Evolutionary conservation across 2,329 filamentous ascomycete genomes (phyloP).

Genomic region (Paradendryphiella salina): DNA sequence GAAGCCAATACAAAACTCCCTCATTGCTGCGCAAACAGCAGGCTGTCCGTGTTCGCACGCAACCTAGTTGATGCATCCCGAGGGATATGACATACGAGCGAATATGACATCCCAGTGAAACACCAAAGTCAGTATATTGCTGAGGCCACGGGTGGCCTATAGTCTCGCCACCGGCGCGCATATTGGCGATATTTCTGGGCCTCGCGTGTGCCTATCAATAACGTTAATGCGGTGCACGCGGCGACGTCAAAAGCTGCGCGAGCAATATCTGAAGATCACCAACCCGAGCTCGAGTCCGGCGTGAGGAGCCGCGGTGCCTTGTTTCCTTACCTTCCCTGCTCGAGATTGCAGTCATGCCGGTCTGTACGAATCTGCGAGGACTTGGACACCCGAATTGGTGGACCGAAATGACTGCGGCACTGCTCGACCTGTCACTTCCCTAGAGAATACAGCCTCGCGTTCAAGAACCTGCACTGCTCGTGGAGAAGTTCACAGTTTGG

Average conservation of each 20-base stretch:
- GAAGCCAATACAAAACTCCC: background rate
- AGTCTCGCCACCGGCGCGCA: conserved; percentile 3
- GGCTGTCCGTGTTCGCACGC: background rate
- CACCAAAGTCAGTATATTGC: conserved; percentile 7
- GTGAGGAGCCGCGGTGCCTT: conserved; percentile 26
- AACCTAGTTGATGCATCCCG: background rate
- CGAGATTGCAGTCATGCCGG: background rate
- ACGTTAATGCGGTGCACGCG: conserved; percentile 12
- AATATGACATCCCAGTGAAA: background rate
- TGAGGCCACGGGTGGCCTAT: background rate
- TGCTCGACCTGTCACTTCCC: background rate
- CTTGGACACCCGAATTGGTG: background rate
- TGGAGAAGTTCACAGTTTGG: background rate
- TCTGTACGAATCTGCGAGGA: background rate
- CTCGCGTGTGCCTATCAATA: conserved; percentile 13
- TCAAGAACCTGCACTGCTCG: background rate
- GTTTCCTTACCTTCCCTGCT: background rate
- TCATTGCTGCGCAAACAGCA: background rate
- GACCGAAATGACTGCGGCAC: background rate
- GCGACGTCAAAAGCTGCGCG: conserved; percentile 18
- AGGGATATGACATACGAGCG: background rate
- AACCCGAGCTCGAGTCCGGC: conserved; percentile 20
- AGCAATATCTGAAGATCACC: conserved; percentile 29
- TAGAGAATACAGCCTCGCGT: background rate
- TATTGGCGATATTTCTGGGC: conserved; percentile 4